These are phyloP conservation scores for Metschnikowia cubensis DNA, from an alignment of 805 yeast species.

Conservation along the genomic window DNA sequence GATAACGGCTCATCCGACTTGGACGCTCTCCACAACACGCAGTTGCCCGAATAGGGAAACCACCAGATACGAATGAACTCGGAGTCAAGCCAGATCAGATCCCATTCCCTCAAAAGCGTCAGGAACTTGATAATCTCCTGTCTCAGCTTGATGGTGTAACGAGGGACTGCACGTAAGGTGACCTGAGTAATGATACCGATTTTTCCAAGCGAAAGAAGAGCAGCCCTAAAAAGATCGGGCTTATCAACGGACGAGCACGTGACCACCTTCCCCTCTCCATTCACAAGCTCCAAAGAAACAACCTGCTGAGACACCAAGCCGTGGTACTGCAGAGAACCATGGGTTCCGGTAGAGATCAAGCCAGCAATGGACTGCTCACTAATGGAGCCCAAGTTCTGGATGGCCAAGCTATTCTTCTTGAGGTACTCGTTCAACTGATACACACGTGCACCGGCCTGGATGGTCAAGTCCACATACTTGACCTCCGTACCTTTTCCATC, in stretches of 20 bases:
- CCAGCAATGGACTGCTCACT: conserved; percentile 94
- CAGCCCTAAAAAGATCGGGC: conserved; percentile 71
- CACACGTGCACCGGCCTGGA: conserved; percentile 88
- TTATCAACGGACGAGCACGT: conserved; percentile 63
- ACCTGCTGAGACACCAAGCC: conserved; percentile 86
- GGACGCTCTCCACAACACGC: conserved; percentile 87
- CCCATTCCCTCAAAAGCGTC: conserved; percentile 68
- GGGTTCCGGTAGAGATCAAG: conserved; percentile 94
- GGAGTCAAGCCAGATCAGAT: conserved; percentile 77
- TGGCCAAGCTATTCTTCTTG: conserved; percentile 62
- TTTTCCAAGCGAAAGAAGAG: conserved; percentile 81
- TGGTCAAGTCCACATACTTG: conserved; percentile 80
- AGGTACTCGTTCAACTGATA: conserved; percentile 68
- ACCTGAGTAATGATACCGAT: conserved; percentile 86
- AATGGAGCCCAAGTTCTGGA: conserved; percentile 91
- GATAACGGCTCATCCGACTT: conserved; percentile 65
- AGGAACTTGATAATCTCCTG: conserved; percentile 82
- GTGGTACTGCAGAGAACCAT: conserved; percentile 91
- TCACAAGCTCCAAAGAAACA: conserved; percentile 70
- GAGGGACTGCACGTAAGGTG: conserved; percentile 79
- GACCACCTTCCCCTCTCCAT: conserved; percentile 70
- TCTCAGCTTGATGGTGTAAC: conserved; percentile 71
- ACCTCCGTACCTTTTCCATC: conserved; percentile 33
- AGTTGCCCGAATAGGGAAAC: conserved; percentile 88
- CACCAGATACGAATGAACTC: conserved; percentile 95